Conservation (phyloP, 2,329 filamentous ascomycete species). For the Tolypocladium inflatum region DNA sequence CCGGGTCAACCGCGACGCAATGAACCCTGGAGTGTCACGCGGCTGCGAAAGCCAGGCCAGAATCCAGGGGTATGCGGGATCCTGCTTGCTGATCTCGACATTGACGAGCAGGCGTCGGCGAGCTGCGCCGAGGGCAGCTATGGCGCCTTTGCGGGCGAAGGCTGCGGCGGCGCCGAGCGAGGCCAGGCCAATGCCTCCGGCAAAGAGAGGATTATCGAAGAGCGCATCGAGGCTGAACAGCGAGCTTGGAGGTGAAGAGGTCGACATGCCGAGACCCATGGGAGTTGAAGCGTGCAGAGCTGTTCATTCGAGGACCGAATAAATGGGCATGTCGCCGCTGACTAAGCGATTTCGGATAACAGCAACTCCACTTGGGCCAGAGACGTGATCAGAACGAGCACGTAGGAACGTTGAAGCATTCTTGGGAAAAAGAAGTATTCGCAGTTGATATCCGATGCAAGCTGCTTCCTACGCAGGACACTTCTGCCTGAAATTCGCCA, state of each 20-base stretch:
- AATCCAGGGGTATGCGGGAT: slow-evolving; percentile 90
- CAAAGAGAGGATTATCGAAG: slow-evolving; percentile 54
- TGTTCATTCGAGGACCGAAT: background rate
- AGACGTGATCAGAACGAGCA: background rate
- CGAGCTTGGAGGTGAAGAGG: slow-evolving; percentile 18
- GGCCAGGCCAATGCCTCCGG: slow-evolving; percentile 80
- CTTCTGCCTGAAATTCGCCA: background rate
- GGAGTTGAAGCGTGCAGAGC: background rate
- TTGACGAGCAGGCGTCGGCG: slow-evolving; percentile 85
- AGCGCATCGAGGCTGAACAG: slow-evolving; percentile 45
- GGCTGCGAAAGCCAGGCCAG: slow-evolving; percentile 88
- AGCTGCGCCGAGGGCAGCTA: slow-evolving; percentile 63
- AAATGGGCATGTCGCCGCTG: background rate
- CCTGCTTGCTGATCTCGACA: slow-evolving; percentile 89
- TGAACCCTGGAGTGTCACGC: slow-evolving; percentile 53
- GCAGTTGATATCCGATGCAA: background rate
- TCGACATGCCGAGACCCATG: slow-evolving; percentile 17
- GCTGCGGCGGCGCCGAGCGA: slow-evolving; percentile 75
- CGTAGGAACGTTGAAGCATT: background rate
- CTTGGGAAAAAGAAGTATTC: background rate
- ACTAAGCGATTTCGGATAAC: background rate
- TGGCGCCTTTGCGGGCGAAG: slow-evolving; percentile 67
- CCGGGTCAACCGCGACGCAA: slow-evolving; percentile 47
- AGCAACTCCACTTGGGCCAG: background rate
- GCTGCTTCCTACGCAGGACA: background rate